These are phyloP conservation scores for Chimonanthus salicifolius DNA, from an alignment of 164 flowering plant species.

Conservation along the genomic window DNA sequence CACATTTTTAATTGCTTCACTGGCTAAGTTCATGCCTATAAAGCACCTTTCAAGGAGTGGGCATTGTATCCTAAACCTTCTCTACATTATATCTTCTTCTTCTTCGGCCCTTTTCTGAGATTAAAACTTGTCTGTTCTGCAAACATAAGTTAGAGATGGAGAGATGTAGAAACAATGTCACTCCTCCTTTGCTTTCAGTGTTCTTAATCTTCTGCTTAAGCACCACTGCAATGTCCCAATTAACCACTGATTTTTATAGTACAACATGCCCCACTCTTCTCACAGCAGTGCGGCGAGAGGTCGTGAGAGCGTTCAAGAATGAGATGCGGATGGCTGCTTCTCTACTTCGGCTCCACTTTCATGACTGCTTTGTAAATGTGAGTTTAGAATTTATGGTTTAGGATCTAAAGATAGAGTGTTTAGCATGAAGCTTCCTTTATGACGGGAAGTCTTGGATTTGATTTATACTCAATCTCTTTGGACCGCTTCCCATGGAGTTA, in stretches of 20 bases:
- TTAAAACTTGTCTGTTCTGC: neutral
- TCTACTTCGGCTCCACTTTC: conserved; percentile 80
- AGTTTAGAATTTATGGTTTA: conserved; percentile 8
- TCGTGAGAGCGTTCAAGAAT: conserved; percentile 36
- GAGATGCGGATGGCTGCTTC: conserved; percentile 78
- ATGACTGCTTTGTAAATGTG: conserved; percentile 90
- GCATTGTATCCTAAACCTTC: neutral
- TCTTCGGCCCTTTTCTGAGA: neutral
- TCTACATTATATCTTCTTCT: neutral
- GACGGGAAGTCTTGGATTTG: too few relatives aligned
- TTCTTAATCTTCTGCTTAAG: conserved; percentile 16
- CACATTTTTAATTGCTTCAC: neutral
- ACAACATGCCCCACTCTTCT: conserved; percentile 48
- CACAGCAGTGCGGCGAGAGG: conserved; percentile 36
- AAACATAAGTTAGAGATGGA: conserved; percentile 3
- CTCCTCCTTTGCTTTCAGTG: conserved; percentile 4
- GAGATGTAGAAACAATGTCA: neutral
- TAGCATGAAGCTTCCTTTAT: neutral
- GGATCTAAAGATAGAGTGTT: neutral
- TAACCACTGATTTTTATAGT: conserved; percentile 40
- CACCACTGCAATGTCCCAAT: conserved; percentile 34
- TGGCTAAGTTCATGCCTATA: neutral
- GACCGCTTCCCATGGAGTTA: too few relatives aligned
- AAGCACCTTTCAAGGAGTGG: neutral
- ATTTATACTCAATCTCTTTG: too few relatives aligned